Conservation (phyloP, 2,329 filamentous ascomycete species). For the Keithomyces neogunnii region DNA sequence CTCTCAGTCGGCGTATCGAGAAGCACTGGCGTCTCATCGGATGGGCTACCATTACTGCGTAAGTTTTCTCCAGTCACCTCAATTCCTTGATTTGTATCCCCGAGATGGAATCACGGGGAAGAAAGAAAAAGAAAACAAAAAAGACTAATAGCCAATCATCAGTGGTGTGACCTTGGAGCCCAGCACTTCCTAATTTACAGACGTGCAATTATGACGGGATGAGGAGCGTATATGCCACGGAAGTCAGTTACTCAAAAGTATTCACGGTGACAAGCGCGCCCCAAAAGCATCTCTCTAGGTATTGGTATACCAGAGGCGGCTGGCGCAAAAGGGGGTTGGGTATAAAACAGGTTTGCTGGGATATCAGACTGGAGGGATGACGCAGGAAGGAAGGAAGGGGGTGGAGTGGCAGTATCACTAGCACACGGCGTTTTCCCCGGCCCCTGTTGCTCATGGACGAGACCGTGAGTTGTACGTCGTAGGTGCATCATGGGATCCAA, state of each 20-base stretch:
- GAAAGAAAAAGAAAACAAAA: no score
- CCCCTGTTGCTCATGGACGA: neutral
- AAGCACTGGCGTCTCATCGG: slow-evolving; percentile 98
- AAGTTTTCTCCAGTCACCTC: slow-evolving; percentile 24
- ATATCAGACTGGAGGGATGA: neutral
- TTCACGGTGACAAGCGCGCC: neutral
- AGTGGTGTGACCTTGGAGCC: slow-evolving; percentile 48
- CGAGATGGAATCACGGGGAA: neutral
- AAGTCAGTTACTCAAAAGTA: neutral
- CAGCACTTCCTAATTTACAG: slow-evolving; percentile 30
- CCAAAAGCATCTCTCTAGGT: neutral
- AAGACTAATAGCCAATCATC: slow-evolving; percentile 3
- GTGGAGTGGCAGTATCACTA: neutral
- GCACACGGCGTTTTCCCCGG: neutral
- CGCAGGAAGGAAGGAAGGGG: neutral
- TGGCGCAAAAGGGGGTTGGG: slow-evolving; percentile 1
- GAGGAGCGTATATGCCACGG: slow-evolving; percentile 4
- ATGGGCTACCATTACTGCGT: slow-evolving; percentile 74
- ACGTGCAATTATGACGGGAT: slow-evolving; percentile 4
- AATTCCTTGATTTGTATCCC: neutral
- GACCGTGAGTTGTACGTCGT: neutral
- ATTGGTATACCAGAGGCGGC: neutral
- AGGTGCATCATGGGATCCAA: neutral
- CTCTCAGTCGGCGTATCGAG: slow-evolving; percentile 90
- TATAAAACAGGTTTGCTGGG: neutral